Percentiles rank a stretch among this genome's conserved stretches.
phyloP scores from a whole-genome alignment of 768 basidiomycete species.

The Postia placenta region DNA sequence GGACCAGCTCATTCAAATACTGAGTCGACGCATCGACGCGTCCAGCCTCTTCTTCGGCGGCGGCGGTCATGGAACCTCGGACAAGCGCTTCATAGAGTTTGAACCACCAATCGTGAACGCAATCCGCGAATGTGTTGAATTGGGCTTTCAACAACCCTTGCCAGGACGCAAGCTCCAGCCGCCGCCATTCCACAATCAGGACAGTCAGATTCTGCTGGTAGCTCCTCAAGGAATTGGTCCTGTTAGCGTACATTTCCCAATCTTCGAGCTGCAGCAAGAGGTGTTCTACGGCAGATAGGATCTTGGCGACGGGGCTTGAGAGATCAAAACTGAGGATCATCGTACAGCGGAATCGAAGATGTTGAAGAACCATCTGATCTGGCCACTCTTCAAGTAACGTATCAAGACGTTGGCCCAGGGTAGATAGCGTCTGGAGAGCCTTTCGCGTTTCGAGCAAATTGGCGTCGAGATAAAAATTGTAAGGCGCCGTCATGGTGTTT shows the following conservation, averaged over 20 bases:
- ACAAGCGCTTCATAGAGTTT: slow-evolving; percentile 75
- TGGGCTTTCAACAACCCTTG: slow-evolving; percentile 71
- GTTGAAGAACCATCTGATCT: slow-evolving; percentile 94
- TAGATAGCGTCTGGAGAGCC: slow-evolving; percentile 43
- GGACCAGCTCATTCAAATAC: slow-evolving; percentile 64
- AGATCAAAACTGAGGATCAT: slow-evolving; percentile 54
- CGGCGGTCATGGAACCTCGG: slow-evolving; percentile 50
- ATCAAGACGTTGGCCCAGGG: slow-evolving; percentile 48
- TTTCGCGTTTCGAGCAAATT: slow-evolving; percentile 69
- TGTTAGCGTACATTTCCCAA: slow-evolving; percentile 95
- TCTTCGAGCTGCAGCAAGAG: slow-evolving; percentile 84
- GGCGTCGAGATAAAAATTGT: slow-evolving; percentile 79
- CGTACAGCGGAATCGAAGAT: slow-evolving; percentile 69
- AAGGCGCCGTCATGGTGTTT: slow-evolving; percentile 20
- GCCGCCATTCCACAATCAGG: slow-evolving; percentile 85
- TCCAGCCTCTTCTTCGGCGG: slow-evolving; percentile 32
- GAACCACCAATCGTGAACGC: slow-evolving; percentile 82
- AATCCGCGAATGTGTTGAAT: slow-evolving; percentile 35
- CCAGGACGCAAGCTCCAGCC: slow-evolving; percentile 88
- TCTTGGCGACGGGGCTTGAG: slow-evolving; percentile 70
- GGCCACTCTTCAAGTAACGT: slow-evolving; percentile 79
- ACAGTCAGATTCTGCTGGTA: slow-evolving; percentile 60
- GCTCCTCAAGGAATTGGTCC: slow-evolving; percentile 71
- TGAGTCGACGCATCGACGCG: slow-evolving; percentile 28
- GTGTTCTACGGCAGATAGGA: slow-evolving; percentile 80